Evolutionary conservation across 257 asterid species (phyloP).

Genomic region (Solanum chilense): DNA sequence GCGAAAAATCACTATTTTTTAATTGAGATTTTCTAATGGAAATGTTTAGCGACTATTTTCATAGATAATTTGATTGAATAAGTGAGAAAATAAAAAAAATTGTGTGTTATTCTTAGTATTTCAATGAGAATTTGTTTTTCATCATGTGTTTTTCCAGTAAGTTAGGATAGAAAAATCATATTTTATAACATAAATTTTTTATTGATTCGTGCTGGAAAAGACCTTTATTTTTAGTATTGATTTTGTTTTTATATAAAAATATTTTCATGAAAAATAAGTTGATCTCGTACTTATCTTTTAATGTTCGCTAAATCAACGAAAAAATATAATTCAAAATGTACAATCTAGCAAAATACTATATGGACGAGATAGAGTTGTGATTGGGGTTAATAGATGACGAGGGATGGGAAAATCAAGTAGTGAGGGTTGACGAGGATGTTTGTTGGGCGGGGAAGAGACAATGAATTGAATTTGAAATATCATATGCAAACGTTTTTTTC

Average conservation of each 20-base stretch:
- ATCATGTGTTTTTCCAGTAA: background rate
- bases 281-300: background rate
- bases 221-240: background rate
- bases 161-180: background rate
- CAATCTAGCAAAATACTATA: background rate
- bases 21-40: too few relatives aligned
- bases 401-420: background rate
- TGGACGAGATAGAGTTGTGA: background rate
- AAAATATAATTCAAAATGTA: too few relatives aligned
- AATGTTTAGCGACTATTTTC: too few relatives aligned
- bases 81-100: too few relatives aligned
- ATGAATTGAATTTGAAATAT: too few relatives aligned
- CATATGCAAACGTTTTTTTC: too few relatives aligned
- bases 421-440: background rate
- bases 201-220: background rate
- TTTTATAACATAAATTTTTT: background rate
- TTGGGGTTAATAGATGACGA: too few relatives aligned
- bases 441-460: too few relatives aligned
- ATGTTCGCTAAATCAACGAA: background rate
- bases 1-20: background rate
- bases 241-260: too few relatives aligned
- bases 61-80: too few relatives aligned
- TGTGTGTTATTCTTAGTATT: too few relatives aligned
- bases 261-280: background rate
- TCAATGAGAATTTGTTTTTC: background rate